Evolutionary conservation across 306 rosid species (phyloP), one percentile per base, ranked within the genome.

Genomic region (Lablab purpureus): DNA sequence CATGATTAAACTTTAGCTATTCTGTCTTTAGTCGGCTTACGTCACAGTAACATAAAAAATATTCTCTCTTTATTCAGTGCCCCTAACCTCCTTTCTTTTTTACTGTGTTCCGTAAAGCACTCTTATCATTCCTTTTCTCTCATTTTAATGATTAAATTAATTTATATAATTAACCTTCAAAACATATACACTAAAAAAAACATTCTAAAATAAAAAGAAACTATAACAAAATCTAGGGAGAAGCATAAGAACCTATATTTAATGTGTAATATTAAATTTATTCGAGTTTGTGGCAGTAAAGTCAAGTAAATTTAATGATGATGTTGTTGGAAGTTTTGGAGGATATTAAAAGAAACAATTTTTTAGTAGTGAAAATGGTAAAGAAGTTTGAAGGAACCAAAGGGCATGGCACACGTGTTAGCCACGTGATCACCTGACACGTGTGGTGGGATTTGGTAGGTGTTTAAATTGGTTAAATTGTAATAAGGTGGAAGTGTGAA

Each of bases 1-100:
- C 43, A 86, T 81, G 84, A 62, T 79, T 73, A 87, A 84, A 85
- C 87, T 87, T 76, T 68, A 11, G 64, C 88, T 59, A 37, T 55
- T 79, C 40, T 69, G 81, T 89, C 84, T 79, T 86, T 86, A 75
- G 80, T 43, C 63, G 4, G 13, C 34, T 67, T 23, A 73, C 85
- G 89, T 87, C 86, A 80, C 37, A 65, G 23, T 6, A 19, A 27
- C 74, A 60, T 32, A 34, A 78, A n/a, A 77, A 67, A 37, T 67
- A 69, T 78, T 79, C 69, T 62, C 73, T 63, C 79, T 76, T 76
- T 76, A 46, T 76, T 76, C 80, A 76, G 72, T 75, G 80, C 62
- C 71, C 7, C 43, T 40, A 74, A 17, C 36, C 45, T 18, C 36
- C 6, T 30, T 45, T 11, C 23, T 62, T 55, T 19, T 46, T 45